Conservation (phyloP, 1,284 basidiomycete species). For the Baeospora myosura region DNA sequence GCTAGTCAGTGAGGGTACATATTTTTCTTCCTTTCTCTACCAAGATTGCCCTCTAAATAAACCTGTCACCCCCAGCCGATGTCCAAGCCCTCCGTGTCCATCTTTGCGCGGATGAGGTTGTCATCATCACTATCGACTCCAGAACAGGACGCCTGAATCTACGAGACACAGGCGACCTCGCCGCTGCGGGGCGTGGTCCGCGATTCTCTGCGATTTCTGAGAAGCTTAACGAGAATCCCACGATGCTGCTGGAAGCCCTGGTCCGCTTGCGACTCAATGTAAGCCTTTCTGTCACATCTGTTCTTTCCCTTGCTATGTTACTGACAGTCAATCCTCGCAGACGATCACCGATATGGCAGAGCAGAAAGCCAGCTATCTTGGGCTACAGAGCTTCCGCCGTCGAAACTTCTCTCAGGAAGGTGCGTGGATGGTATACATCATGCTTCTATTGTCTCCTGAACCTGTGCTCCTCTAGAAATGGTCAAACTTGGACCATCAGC, state of each 20-base stretch:
- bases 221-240: conserved; percentile 58
- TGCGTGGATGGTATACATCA: conserved; percentile 19
- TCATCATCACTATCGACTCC: conserved; percentile 63
- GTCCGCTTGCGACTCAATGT: conserved; percentile 51
- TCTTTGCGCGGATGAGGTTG: conserved; percentile 66
- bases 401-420: conserved; percentile 62
- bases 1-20: conserved; percentile 46
- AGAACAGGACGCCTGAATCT: conserved; percentile 66
- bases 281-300: conserved; percentile 16
- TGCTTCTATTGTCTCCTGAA: background rate
- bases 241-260: conserved; percentile 43
- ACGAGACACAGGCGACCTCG: conserved; percentile 68
- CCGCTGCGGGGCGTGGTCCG: conserved; percentile 59
- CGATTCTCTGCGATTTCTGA: conserved; percentile 50
- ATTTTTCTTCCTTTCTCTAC: conserved; percentile 3
- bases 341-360: conserved; percentile 69
- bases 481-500: conserved; percentile 53
- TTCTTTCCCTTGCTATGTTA: conserved; percentile 3
- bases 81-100: conserved; percentile 53
- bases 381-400: conserved; percentile 59
- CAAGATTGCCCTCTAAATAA: background rate
- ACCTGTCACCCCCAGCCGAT: too few relatives aligned
- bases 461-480: conserved; percentile 36
- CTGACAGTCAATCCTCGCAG: conserved; percentile 25
- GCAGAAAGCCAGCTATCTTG: conserved; percentile 70